A percentile compares a stretch with the other conserved stretches of the same genome.
Evolutionary conservation across 345 rosid species (phyloP).

Genomic region (Cardamine resedifolia): DNA sequence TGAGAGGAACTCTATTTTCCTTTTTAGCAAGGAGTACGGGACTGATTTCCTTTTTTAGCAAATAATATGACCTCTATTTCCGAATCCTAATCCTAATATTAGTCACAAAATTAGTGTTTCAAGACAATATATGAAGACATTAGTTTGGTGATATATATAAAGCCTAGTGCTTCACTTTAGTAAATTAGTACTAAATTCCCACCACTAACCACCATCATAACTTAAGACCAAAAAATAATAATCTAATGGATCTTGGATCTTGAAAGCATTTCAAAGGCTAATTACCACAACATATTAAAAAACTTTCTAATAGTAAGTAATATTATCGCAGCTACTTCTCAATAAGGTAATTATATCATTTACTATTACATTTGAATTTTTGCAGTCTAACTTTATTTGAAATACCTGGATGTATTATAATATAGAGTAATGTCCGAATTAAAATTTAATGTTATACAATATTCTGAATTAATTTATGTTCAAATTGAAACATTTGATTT

Average conservation of each 20-base stretch:
- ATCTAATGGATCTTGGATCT: slow-evolving; percentile 22
- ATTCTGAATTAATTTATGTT: background rate
- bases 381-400: background rate
- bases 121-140: background rate
- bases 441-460: background rate
- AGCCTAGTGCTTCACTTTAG: slow-evolving; percentile 36
- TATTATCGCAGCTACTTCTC: background rate
- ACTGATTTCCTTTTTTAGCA: slow-evolving; percentile 28
- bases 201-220: slow-evolving; percentile 38
- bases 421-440: background rate
- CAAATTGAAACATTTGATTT: background rate
- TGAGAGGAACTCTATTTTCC: background rate
- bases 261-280: slow-evolving; percentile 19
- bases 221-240: slow-evolving; percentile 35
- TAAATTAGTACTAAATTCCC: slow-evolving; percentile 38
- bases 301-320: background rate
- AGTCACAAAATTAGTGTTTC: background rate
- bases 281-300: background rate
- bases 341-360: background rate
- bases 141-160: slow-evolving; percentile 29
- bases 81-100: slow-evolving; percentile 29
- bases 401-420: background rate
- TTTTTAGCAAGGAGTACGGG: background rate
- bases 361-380: background rate
- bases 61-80: slow-evolving; percentile 25